Evolutionary conservation across 371 early-diverging fungal species (phyloP), one percentile per base, ranked within the genome.

Genomic region (Mucor ambiguus): DNA sequence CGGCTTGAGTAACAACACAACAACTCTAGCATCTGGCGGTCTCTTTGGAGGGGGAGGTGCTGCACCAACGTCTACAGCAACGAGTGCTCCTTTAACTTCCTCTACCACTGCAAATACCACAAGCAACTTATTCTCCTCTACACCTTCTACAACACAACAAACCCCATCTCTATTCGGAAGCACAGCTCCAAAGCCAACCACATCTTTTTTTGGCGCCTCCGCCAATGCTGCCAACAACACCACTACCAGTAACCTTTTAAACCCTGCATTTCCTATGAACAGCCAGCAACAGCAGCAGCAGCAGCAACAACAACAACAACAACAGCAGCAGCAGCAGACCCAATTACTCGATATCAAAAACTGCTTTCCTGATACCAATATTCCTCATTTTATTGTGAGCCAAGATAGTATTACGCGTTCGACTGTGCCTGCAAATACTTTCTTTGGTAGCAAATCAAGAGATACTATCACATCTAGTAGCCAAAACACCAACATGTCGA

Each of bases 381-480:
- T 46, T 11, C 56, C 64, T 44, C 49, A 52, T 35, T 64, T 56
- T 43, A 10, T 64, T 29, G 52, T 64, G 5, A 60, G 38, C 14
- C 46, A 71, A 60, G 66, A 71, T 57, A 65, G 63, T 37, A 46
- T 71, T 14, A 73, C 73, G 41, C 66, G 71, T 62, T 65, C 67
- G n/a, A 58, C 60, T 30, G 66, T 71, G 3, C 46, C 62, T 12
- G 63, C 55, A 20, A 62, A 59, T n/a, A 20, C 24, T 26, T 62
- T 68, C 9, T 35, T 43, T 33, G 58, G 58, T 26, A 30, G n/a
- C 6, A 63, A 41, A n/a, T 12, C 56, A 4, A 56, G 22, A 26
- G 38, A 57, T 33, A 14, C 43, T 16, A 3, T 24, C 38, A 4
- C 30, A 11, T 12, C 11, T 20, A 44, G n/a, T 28, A n/a, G 35